Evolutionary conservation across 2,329 filamentous ascomycete genomes (phyloP), one percentile per base, ranked within the genome.

Genomic region (Chrysoporthe cubensis): DNA sequence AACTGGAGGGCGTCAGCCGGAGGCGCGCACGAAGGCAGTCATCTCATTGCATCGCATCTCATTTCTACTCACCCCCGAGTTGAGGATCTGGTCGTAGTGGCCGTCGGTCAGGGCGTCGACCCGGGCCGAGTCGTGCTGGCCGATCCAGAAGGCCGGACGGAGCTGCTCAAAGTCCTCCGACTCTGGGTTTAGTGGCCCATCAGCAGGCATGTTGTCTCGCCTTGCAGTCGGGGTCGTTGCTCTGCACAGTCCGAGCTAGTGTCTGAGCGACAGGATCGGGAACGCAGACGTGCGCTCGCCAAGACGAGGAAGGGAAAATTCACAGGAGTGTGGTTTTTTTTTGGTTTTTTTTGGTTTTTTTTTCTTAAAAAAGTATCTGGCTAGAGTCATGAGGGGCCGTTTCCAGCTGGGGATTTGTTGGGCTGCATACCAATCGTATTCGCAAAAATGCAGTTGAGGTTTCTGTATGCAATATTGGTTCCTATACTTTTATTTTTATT

Each of bases 41-140:
- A 26, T 26, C 26, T 26, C 26, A 26, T 26, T 2, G 2, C 26
- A 26, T 26, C 26, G 26, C 26, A 26, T 26, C 26, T 26, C 16
- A 11, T 9, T 7, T 64, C 63, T 42, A 82, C 88, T 82, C 85
- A 91, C 90, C 80, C 89, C 89, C 71, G 86, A 81, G 74, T 91
- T 90, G 71, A 93, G 84, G 13, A 92, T 84, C 74, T 91, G 85
- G 64, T 85, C 84, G 73, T 93, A 88, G 75, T 92, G 84, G 71
- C 87, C 79, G 62, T 90, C 85, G 26, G 86, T 86, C 66, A 92
- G 84, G 66, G 88, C 86, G 71, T 86, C 80, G 40, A 82, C 78
- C 68, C 91, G 83, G 63, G 81, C 82, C 7, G 89, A 89, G 75
- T 93, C 90, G 79, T 94, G 91, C 71, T 93, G 90, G 67, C 91